Base-by-base conservation (phyloP, 1,139 yeast genomes). In the Pichia sp. region DNA sequence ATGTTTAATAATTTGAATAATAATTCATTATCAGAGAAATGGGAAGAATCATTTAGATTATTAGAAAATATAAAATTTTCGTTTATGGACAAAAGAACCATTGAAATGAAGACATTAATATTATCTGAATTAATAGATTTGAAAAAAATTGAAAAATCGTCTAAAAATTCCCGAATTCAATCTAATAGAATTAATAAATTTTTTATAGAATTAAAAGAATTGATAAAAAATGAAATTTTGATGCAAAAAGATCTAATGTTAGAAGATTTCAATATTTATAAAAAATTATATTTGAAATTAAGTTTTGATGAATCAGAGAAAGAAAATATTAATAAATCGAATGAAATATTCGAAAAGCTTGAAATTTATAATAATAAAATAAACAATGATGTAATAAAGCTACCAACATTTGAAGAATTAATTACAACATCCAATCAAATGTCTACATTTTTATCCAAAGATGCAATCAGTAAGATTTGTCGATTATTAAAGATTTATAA, bases 11-110 rank as follows among this genome's bases (percentile, higher is more conserved):
- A 75, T 27, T 65, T 84, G 34, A 74, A 73, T 50, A 64, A 71
- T 45, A 77, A 80, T 56, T 74, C 83, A 3, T 67, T 80, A 44
- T 71, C 74, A 34, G 65, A 69, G 29, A 61, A 67, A 11, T 85
- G 93, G 93, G 58, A 58, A 19, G 63, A 61, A 0, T 71, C 77
- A 52, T 82, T 69, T 56, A 60, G 67, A 1, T 67, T 66, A 8
- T 65, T 84, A 36, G 63, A 68, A 44, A 67, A 67, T 10, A 69
- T 83, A 27, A 71, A 76, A 0, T 63, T 69, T 51, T 57, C 60
- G 3, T 45, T 63, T 61, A 19, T 50, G 48, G 47, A 63, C 54
- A 19, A 46, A 51, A 25, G 29, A 1, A 52, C 58, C 3, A 53
- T 45, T 5, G 58, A 63, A 2, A 51, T 69, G 0, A 59, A 58